Conservation (phyloP, 2,329 filamentous ascomycete species). For the Colletotrichum sp. region DNA sequence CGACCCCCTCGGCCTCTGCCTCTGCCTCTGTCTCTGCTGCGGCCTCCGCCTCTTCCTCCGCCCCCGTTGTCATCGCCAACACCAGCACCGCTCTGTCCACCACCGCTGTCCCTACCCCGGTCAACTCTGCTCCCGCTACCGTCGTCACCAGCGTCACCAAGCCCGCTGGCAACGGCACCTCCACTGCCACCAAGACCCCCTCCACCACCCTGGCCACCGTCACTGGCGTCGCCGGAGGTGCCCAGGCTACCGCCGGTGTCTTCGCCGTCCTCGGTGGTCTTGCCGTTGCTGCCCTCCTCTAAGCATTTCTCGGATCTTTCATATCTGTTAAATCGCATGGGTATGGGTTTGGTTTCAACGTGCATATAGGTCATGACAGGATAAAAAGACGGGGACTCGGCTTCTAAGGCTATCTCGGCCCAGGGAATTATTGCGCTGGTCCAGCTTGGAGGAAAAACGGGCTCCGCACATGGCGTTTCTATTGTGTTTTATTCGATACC, state of each 20-base stretch:
- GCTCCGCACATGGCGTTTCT: conserved; percentile 16
- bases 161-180: conserved; percentile 14
- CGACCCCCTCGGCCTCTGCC: conserved; percentile 34
- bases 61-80: conserved; percentile 29
- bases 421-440: neutral
- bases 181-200: neutral
- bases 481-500: conserved; percentile 19
- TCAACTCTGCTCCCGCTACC: conserved; percentile 26
- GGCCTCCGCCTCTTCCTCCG: conserved; percentile 23
- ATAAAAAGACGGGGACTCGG: conserved; percentile 20
- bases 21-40: conserved; percentile 25
- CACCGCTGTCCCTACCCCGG: conserved; percentile 16
- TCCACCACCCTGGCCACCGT: conserved; percentile 8
- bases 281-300: conserved; percentile 20
- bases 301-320: conserved; percentile 19
- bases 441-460: neutral
- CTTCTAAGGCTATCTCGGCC: neutral
- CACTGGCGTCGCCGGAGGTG: neutral
- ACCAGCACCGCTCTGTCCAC: conserved; percentile 25
- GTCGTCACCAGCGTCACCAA: conserved; percentile 23
- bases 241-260: conserved; percentile 19
- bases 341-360: conserved; percentile 16
- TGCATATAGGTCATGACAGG: conserved; percentile 21
- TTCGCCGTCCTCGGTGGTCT: conserved; percentile 22
- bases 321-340: conserved; percentile 18